Evolutionary conservation across 1,284 basidiomycete species (phyloP), one percentile per base, ranked within the genome.

Genomic region (Rhodotorula sp.): DNA sequence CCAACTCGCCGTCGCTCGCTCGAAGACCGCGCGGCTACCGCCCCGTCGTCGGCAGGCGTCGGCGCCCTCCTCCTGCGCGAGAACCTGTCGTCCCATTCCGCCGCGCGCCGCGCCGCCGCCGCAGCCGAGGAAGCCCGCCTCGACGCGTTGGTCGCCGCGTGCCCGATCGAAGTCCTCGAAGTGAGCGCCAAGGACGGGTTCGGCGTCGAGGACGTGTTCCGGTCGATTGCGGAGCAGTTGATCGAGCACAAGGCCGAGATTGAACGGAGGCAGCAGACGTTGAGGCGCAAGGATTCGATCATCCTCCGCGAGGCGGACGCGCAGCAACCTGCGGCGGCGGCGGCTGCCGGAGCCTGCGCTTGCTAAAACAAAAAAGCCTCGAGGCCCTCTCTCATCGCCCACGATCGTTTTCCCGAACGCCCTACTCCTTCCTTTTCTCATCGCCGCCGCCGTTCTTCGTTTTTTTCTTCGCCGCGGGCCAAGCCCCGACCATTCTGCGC

Each of bases 151-250:
- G 90, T 90, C 15, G 84, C 91, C 54, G 87, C 85, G 79, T 89
- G 89, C 78, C 89, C 87, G 69, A 91, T 92, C 88, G 88, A 90
- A 78, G 84, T 92, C 23, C 91, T 90, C 75, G 91, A 93, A 79
- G 91, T 92, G 43, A 92, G 90, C 66, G 89, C 91, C 68, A 92
- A 92, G 81, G 91, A 92, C 79, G 89, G 90, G 79, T 80, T 83
- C 60, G 91, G 91, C 65, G 89, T 93, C 65, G 85, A 89, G 80
- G 82, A 85, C 65, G 85, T 93, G 51, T 93, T 93, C 77, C 86
- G 88, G 77, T 85, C 87, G 70, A 85, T 93, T 76, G 91, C 93
- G 63, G 83, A 85, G 61, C 86, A 89, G 57, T 91, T 93, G 79
- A 91, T 93, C 70, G 82, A 86, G 74, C 86, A 87, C 77, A 90